Base-by-base conservation (phyloP, 2,329 filamentous ascomycete species). In the Aureobasidium vineae region DNA sequence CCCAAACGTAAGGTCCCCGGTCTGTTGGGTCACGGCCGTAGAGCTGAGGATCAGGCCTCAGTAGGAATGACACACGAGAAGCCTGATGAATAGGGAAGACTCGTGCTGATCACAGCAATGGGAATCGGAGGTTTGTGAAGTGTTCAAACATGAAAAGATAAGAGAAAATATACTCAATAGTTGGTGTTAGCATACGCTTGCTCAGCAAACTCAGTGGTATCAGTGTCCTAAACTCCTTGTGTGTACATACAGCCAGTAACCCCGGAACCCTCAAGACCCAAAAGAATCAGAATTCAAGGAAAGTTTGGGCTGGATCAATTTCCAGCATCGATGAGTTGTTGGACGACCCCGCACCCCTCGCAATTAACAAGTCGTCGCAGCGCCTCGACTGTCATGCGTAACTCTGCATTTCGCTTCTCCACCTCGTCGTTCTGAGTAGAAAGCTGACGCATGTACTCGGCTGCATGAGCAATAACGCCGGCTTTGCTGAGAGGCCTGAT, bases 361-460 rank as follows among this genome's bases (percentile, higher is more conserved):
- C 79, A 81, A 69, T 79, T 79, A 65, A 81, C 77, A 33, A 81
- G 72, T 49, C 77, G 77, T 69, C 80, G 77, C 16, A 81, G 72
- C 47, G 78, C 78, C 68, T 78, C 77, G 61, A 81, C 74, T 31
- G 78, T 73, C 36, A 75, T 73, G 67, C 75, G 71, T 28, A 81
- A 70, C 13, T 76, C 66, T 59, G 73, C 71, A 40, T 80, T 79
- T 67, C 78, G 76, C 13, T 79, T 76, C 3, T 74, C 72, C 3
- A 79, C 70, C 31, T 71, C 71, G 68, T 77, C 75, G 71, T 78
- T 77, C 66, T 80, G 78, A 45, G 76, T 77, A 67, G 80, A 78
- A 67, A 80, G 74, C 68, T 80, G 77, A 71, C 80, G 78, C 73
- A 82, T 80, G 71, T 81, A 79, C 15, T 78, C 77, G 33, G 78